Conservation (phyloP, 1,284 basidiomycete species). For the Leccinum fallax region DNA sequence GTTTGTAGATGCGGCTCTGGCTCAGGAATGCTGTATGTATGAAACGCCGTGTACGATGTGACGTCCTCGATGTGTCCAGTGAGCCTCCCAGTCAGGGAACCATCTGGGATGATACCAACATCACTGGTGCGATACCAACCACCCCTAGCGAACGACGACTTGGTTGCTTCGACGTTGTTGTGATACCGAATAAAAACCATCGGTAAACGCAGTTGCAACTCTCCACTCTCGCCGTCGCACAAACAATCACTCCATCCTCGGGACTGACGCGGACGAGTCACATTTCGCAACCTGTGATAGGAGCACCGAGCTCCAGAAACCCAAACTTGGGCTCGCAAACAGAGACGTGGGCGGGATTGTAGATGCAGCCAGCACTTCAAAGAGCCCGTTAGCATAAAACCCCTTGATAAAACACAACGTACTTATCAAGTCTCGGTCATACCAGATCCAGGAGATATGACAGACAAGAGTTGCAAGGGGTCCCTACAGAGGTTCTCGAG, state of each 20-base stretch:
- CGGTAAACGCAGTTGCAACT: slow-evolving; percentile 39
- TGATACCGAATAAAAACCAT: slow-evolving; percentile 40
- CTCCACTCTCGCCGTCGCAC: slow-evolving; percentile 33
- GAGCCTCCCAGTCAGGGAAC: slow-evolving; percentile 32
- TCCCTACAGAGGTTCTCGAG: slow-evolving; percentile 29
- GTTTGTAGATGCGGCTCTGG: slow-evolving; percentile 41
- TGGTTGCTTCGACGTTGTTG: slow-evolving; percentile 39
- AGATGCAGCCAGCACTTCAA: slow-evolving; percentile 37
- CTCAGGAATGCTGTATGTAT: slow-evolving; percentile 36
- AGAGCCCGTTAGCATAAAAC: neutral
- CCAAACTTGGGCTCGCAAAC: slow-evolving; percentile 17
- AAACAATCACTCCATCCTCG: slow-evolving; percentile 24
- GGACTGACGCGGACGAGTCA: slow-evolving; percentile 27
- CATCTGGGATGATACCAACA: slow-evolving; percentile 36
- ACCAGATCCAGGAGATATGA: slow-evolving; percentile 41
- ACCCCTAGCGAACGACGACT: slow-evolving; percentile 38
- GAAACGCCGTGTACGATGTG: slow-evolving; percentile 44
- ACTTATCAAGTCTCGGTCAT: slow-evolving; percentile 43
- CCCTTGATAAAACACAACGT: neutral
- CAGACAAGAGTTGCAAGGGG: slow-evolving; percentile 20
- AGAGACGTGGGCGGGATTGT: slow-evolving; percentile 23
- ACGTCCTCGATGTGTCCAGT: slow-evolving; percentile 44
- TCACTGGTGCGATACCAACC: slow-evolving; percentile 47
- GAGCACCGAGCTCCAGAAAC: slow-evolving; percentile 28
- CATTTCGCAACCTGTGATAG: slow-evolving; percentile 26